A percentile compares a stretch with the other conserved stretches of the same genome.
These are phyloP conservation scores for Tetrahymena thermophila DNA, from an alignment of 73 alveolate species.

Conservation along the genomic window DNA sequence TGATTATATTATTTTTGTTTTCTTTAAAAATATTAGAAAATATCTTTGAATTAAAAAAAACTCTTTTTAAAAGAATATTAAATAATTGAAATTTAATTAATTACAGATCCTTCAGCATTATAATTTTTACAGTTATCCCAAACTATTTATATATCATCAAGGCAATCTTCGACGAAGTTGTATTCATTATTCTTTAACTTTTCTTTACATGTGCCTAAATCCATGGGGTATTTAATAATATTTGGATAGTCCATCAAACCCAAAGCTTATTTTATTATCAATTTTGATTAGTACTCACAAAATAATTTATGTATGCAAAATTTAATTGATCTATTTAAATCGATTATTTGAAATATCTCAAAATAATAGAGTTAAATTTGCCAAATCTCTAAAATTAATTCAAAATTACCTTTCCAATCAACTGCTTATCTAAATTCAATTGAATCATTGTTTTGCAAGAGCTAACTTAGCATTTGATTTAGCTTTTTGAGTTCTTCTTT, in stretches of 20 bases:
- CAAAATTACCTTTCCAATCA: constrained; percentile 29
- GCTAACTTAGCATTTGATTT: constrained; percentile 16
- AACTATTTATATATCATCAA: constrained; percentile 39
- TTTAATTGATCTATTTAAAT: background rate
- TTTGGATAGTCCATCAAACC: constrained; percentile 50
- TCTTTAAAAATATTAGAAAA: background rate
- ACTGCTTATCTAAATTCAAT: constrained; percentile 48
- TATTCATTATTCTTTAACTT: constrained; percentile 42
- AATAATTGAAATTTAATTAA: background rate
- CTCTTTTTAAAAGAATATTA: background rate
- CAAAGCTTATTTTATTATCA: background rate
- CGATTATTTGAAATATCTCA: background rate
- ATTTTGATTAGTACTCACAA: background rate
- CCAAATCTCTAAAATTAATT: background rate
- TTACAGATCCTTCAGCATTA: constrained; percentile 40
- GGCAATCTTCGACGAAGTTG: constrained; percentile 32
- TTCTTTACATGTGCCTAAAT: constrained; percentile 41
- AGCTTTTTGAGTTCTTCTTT: constrained; percentile 27
- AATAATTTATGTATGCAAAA: background rate
- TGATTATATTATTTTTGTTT: background rate
- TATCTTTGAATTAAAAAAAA: background rate
- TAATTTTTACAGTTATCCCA: constrained; percentile 66
- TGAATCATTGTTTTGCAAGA: constrained; percentile 11
- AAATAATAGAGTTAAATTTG: background rate
- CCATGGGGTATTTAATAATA: constrained; percentile 59